These are phyloP conservation scores for Wickerhamiella qilinensis DNA, from an alignment of 805 yeast species.

Conservation along the genomic window DNA sequence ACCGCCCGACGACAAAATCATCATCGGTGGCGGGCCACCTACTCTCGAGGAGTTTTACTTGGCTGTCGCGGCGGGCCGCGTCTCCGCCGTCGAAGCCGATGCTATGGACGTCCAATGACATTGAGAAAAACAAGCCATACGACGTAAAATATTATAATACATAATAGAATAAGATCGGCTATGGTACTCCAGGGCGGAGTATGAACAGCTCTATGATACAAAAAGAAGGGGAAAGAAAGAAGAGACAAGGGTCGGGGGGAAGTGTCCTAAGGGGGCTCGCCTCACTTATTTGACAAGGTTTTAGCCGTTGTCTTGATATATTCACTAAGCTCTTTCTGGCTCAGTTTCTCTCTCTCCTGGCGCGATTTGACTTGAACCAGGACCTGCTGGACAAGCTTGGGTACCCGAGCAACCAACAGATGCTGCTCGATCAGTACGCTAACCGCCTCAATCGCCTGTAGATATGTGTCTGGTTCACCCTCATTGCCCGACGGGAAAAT, in stretches of 20 bases:
- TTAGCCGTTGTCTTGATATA: neutral
- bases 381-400: conserved; percentile 41
- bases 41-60: conserved; percentile 8
- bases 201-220: too few relatives aligned
- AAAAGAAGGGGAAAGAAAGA: too few relatives aligned
- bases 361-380: conserved; percentile 28
- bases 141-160: too few relatives aligned
- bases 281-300: too few relatives aligned
- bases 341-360: neutral
- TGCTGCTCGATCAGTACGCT: conserved; percentile 68
- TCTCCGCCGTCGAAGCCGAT: too few relatives aligned
- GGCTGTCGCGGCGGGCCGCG: too few relatives aligned
- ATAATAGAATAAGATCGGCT: too few relatives aligned
- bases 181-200: too few relatives aligned
- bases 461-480: conserved; percentile 31
- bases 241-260: too few relatives aligned
- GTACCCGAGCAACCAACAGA: conserved; percentile 64
- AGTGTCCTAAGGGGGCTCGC: too few relatives aligned
- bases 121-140: too few relatives aligned
- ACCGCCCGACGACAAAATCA: conserved; percentile 1
- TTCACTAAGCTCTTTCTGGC: neutral
- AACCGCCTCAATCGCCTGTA: conserved; percentile 81
- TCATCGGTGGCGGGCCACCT: conserved; percentile 14
- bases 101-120: too few relatives aligned
- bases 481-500: conserved; percentile 41